phyloP scores from a whole-genome alignment of 1,284 basidiomycete genomes.

The Blastosporella zonata region DNA sequence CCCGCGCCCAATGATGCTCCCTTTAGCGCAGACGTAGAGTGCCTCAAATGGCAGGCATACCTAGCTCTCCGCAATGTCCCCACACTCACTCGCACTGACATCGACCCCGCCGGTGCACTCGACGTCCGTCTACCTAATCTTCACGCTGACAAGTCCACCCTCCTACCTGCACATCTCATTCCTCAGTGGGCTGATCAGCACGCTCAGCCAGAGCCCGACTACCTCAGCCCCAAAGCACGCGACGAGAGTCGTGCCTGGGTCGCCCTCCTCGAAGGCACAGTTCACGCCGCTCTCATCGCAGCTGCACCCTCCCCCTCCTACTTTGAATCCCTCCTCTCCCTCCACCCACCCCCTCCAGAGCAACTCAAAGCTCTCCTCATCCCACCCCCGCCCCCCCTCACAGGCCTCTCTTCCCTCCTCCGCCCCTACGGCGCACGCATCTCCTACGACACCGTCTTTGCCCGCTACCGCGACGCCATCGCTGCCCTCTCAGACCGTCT shows the following conservation, averaged over 20 bases:
- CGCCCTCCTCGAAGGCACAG: slow-evolving; percentile 65
- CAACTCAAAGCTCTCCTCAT: slow-evolving; percentile 45
- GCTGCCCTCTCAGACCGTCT: slow-evolving; percentile 68
- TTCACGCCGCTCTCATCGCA: slow-evolving; percentile 68
- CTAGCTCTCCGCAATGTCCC: slow-evolving; percentile 64
- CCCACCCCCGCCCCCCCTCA: slow-evolving; percentile 66
- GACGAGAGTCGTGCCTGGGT: slow-evolving; percentile 81
- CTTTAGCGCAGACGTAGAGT: slow-evolving; percentile 74
- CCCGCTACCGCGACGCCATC: slow-evolving; percentile 69
- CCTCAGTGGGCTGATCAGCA: slow-evolving; percentile 64
- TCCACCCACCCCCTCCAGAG: slow-evolving; percentile 22
- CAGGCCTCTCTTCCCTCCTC: slow-evolving; percentile 60
- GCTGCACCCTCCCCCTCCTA: slow-evolving; percentile 28
- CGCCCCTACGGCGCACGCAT: slow-evolving; percentile 59
- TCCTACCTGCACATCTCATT: slow-evolving; percentile 64
- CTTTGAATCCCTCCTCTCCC: slow-evolving; percentile 36
- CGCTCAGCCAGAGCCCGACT: slow-evolving; percentile 29
- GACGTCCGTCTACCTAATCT: slow-evolving; percentile 66
- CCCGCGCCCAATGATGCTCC: slow-evolving; percentile 37
- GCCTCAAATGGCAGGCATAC: slow-evolving; percentile 83
- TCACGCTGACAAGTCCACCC: slow-evolving; percentile 44
- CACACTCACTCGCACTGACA: slow-evolving; percentile 61
- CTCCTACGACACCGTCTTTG: slow-evolving; percentile 44
- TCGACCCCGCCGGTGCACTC: slow-evolving; percentile 62
- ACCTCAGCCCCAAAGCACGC: slow-evolving; percentile 50